Percentiles rank a stretch among this genome's conserved stretches.
Conservation (phyloP, 2,329 filamentous ascomycete genomes). For the Clonostachys sp. region DNA sequence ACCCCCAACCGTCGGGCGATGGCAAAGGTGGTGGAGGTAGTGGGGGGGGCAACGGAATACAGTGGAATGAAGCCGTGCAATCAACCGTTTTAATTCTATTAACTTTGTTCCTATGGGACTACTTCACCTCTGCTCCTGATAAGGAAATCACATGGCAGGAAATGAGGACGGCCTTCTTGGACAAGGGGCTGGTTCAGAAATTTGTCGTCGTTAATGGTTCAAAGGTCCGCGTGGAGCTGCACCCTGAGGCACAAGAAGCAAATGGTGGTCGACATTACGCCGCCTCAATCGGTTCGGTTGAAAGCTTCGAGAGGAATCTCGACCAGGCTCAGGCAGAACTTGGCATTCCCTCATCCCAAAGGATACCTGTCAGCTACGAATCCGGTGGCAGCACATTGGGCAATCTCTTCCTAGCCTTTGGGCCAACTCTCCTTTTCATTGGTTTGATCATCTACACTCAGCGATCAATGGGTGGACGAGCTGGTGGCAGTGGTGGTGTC, state of each 20-base stretch:
- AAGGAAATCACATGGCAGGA: conserved; percentile 97
- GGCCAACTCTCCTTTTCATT: conserved; percentile 81
- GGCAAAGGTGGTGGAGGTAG: too few species aligned
- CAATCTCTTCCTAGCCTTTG: conserved; percentile 72
- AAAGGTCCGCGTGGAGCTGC: conserved; percentile 74
- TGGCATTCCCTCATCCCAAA: conserved; percentile 78
- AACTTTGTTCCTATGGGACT: conserved; percentile 1
- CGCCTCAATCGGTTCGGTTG: conserved; percentile 92
- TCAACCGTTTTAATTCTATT: conserved; percentile 24
- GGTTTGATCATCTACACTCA: conserved; percentile 78
- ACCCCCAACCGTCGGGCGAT: background rate
- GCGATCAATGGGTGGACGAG: conserved; percentile 66
- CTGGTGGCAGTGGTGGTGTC: conserved; percentile 63
- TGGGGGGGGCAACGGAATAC: background rate
- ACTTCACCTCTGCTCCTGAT: background rate
- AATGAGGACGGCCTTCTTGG: conserved; percentile 86
- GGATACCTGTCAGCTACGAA: conserved; percentile 88
- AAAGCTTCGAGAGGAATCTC: conserved; percentile 84
- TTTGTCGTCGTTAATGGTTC: conserved; percentile 71
- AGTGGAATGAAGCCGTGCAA: conserved; percentile 25
- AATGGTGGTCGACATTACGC: conserved; percentile 56
- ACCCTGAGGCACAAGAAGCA: conserved; percentile 56
- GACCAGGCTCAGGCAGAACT: conserved; percentile 87
- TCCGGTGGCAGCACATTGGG: conserved; percentile 71
- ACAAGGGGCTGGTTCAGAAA: conserved; percentile 94